Percentiles rank a stretch among this genome's conserved stretches.
Conservation (phyloP, 768 basidiomycete species). For the Naganishia antarctica region DNA sequence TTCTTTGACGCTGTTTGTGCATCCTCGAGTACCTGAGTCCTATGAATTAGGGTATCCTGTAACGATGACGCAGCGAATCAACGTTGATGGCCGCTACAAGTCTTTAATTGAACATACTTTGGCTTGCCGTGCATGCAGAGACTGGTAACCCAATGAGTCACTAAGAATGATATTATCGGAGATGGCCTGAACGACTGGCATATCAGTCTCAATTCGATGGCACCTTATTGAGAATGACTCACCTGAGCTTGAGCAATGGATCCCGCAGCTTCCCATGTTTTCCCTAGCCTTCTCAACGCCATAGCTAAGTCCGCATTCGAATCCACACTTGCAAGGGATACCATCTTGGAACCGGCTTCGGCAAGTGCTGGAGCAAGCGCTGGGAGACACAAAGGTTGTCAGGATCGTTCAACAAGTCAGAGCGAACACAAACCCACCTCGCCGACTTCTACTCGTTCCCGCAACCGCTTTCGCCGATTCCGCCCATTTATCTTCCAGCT, state of each 20-base stretch:
- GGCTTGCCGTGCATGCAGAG: conserved; percentile 91
- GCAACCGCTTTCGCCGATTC: conserved; percentile 88
- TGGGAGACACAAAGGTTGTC: conserved; percentile 46
- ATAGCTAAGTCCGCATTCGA: conserved; percentile 75
- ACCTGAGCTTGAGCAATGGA: conserved; percentile 82
- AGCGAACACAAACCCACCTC: conserved; percentile 55
- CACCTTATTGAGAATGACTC: conserved; percentile 1
- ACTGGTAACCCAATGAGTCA: conserved; percentile 94
- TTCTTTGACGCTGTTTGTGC: conserved; percentile 88
- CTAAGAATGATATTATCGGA: conserved; percentile 92
- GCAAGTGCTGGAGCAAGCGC: conserved; percentile 71
- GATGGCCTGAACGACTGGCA: conserved; percentile 55
- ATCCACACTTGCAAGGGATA: conserved; percentile 84
- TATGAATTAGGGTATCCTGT: conserved; percentile 68
- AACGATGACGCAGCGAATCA: not conserved
- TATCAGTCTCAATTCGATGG: conserved; percentile 1
- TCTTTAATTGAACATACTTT: conserved; percentile 54
- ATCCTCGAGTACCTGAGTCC: conserved; percentile 86
- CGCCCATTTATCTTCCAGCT: conserved; percentile 84
- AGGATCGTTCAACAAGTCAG: conserved; percentile 1
- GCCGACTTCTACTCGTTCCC: conserved; percentile 70
- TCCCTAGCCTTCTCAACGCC: conserved; percentile 73
- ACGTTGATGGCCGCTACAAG: not conserved
- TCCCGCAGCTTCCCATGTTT: conserved; percentile 78
- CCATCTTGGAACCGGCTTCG: conserved; percentile 88